Evolutionary conservation across 257 asterid genomes (phyloP).

Genomic region (Forsythia viridissima): DNA sequence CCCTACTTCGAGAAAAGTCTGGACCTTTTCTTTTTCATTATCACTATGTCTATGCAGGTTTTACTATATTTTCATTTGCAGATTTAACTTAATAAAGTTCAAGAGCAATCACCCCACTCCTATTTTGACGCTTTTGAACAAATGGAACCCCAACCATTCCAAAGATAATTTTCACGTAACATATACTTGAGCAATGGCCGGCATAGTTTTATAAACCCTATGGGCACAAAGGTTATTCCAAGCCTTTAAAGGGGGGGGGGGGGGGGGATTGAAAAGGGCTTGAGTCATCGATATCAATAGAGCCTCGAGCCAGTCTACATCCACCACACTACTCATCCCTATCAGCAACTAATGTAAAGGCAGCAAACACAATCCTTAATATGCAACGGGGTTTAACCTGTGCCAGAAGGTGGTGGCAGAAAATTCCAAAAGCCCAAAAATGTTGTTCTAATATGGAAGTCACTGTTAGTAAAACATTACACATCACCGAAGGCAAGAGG

Average conservation of each 20-base stretch:
- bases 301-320: neutral
- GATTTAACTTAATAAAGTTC: neutral
- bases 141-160: neutral
- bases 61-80: neutral
- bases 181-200: neutral
- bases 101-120: neutral
- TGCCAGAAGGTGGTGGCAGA: neutral
- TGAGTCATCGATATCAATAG: neutral
- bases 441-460: conserved; percentile 6
- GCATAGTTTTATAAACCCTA: neutral
- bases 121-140: neutral
- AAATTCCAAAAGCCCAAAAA: neutral
- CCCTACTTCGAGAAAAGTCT: no score
- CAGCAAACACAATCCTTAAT: neutral
- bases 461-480: neutral
- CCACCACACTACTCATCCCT: neutral
- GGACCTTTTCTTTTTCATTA: neutral
- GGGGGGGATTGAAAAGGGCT: neutral
- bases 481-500: no score
- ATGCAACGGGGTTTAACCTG: neutral
- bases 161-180: neutral
- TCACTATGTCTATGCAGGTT: neutral
- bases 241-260: neutral
- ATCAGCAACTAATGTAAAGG: conserved; percentile 7
- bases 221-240: neutral